A percentile compares a stretch with the other conserved stretches of the same genome.
Conservation (phyloP, 1,284 basidiomycete species). For the Earliella scabrosa region DNA sequence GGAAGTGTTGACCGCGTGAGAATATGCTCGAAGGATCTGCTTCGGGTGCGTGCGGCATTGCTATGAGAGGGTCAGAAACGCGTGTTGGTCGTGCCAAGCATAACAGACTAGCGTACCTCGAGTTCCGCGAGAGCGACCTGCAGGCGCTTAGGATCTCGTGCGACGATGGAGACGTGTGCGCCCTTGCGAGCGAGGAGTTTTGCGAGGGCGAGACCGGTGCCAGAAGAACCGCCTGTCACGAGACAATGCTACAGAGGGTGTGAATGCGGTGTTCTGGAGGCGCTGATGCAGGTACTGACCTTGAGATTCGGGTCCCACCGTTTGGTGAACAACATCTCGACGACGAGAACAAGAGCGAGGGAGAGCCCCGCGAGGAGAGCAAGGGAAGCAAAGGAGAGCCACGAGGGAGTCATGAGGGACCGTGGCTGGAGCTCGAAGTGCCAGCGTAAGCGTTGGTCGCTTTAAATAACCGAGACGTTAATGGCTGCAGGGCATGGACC, state of each 20-base stretch:
- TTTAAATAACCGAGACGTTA: no score
- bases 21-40: conserved; percentile 67
- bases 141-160: conserved; percentile 67
- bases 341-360: not conserved
- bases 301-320: conserved; percentile 37
- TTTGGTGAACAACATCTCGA: conserved; percentile 8
- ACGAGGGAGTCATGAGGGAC: no score
- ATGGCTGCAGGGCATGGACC: no score
- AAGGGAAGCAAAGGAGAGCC: no score
- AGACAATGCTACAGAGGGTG: conserved; percentile 61
- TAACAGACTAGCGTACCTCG: conserved; percentile 69
- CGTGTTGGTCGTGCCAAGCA: no score
- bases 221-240: conserved; percentile 82
- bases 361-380: not conserved
- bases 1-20: conserved; percentile 60
- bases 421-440: no score
- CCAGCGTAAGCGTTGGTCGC: no score
- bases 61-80: conserved; percentile 32
- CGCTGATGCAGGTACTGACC: conserved; percentile 17
- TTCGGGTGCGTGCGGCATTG: conserved; percentile 49
- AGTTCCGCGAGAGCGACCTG: conserved; percentile 61
- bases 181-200: conserved; percentile 69
- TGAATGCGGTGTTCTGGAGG: not conserved
- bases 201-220: conserved; percentile 79
- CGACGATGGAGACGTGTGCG: conserved; percentile 84